Percentiles rank a stretch among this genome's conserved stretches.
Evolutionary conservation across 768 basidiomycete genomes (phyloP).

Genomic region (Lanmaoa pseudosensibilis): DNA sequence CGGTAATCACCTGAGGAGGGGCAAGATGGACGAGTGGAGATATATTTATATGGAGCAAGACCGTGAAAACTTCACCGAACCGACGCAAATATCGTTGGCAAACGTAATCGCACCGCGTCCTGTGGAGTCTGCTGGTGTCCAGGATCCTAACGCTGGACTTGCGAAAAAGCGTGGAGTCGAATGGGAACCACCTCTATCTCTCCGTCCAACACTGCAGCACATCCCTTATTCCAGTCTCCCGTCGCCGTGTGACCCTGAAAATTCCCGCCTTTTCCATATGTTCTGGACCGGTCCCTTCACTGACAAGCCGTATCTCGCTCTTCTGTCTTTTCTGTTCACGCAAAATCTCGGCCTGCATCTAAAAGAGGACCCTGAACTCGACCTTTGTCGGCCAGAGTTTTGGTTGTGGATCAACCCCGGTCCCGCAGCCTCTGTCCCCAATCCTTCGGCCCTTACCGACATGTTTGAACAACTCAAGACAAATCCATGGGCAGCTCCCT

Average conservation of each 20-base stretch:
- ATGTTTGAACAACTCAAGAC: conserved; percentile 81
- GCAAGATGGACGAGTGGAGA: conserved; percentile 79
- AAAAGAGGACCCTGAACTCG: conserved; percentile 41
- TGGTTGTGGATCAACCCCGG: conserved; percentile 99
- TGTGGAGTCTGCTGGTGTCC: conserved; percentile 28
- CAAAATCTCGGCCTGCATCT: conserved; percentile 88
- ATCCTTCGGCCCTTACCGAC: conserved; percentile 73
- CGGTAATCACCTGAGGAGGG: conserved; percentile 69
- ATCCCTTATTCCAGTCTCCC: conserved; percentile 56
- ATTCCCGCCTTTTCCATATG: conserved; percentile 93
- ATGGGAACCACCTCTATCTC: conserved; percentile 53
- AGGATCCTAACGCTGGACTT: conserved; percentile 55
- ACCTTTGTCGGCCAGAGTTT: conserved; percentile 82
- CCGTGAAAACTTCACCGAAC: conserved; percentile 40
- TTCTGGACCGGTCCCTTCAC: conserved; percentile 99
- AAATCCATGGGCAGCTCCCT: conserved; percentile 94
- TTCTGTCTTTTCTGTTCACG: conserved; percentile 93
- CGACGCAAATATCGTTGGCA: conserved; percentile 31
- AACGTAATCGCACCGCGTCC: conserved; percentile 35
- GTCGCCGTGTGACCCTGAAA: conserved; percentile 76
- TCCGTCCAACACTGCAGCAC: conserved; percentile 53
- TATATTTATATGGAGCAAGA: conserved; percentile 80
- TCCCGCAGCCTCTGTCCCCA: conserved; percentile 88
- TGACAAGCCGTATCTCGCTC: conserved; percentile 95
- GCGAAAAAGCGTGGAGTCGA: conserved; percentile 58